Evolutionary conservation across 1,284 basidiomycete genomes (phyloP).

Genomic region (Blastosporella zonata): DNA sequence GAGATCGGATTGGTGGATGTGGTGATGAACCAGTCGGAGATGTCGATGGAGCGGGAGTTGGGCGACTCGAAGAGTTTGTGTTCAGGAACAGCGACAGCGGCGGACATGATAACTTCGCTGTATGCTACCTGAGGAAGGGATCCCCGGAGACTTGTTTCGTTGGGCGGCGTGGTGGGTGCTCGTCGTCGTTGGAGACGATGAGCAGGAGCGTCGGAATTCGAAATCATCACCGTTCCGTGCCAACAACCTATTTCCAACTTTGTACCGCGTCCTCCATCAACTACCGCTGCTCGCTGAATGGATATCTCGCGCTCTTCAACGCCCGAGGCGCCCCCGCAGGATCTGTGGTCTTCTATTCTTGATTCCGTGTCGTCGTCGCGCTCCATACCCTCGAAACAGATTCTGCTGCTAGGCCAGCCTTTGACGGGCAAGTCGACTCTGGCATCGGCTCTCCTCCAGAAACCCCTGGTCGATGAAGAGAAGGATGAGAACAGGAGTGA

Average conservation of each 20-base stretch:
- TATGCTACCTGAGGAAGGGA: slow-evolving; percentile 9
- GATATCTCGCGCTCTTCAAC: slow-evolving; percentile 56
- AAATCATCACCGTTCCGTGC: slow-evolving; percentile 16
- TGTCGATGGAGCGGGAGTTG: slow-evolving; percentile 62
- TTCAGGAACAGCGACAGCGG: slow-evolving; percentile 48
- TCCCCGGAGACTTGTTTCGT: not conserved
- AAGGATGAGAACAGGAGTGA: slow-evolving; percentile 58
- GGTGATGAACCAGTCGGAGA: slow-evolving; percentile 63
- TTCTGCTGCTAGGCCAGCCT: slow-evolving; percentile 78
- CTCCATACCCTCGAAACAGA: slow-evolving; percentile 82
- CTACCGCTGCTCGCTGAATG: slow-evolving; percentile 23
- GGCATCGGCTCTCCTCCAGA: slow-evolving; percentile 68
- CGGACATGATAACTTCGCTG: slow-evolving; percentile 31
- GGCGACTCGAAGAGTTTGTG: slow-evolving; percentile 65
- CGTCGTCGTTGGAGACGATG: slow-evolving; percentile 13
- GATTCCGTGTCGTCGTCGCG: slow-evolving; percentile 84
- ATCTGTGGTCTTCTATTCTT: slow-evolving; percentile 89
- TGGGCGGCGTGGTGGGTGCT: slow-evolving; percentile 3
- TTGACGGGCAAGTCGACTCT: slow-evolving; percentile 76
- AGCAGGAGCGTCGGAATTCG: slow-evolving; percentile 24
- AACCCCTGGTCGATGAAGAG: slow-evolving; percentile 49
- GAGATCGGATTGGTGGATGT: slow-evolving; percentile 71
- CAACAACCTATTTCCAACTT: not conserved
- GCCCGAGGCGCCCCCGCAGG: slow-evolving; percentile 69
- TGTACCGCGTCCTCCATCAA: not conserved